These are phyloP conservation scores for Lactarius evosmus DNA, from an alignment of 768 basidiomycete genomes.

Conservation along the genomic window DNA sequence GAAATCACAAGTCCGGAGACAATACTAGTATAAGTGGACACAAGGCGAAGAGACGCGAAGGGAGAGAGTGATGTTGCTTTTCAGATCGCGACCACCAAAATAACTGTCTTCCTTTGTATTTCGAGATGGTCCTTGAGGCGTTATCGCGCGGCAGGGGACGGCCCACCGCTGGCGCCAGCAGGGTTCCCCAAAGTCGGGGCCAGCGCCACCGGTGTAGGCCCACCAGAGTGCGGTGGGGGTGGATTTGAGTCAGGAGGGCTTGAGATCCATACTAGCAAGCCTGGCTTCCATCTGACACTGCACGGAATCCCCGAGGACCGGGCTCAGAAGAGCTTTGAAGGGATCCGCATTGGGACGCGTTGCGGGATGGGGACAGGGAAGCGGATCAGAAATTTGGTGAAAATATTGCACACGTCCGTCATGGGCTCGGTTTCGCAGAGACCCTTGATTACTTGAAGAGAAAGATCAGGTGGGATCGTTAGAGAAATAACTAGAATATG, in stretches of 20 bases:
- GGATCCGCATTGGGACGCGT: constrained; percentile 97
- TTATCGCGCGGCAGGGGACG: no score
- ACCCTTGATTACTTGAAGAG: constrained; percentile 93
- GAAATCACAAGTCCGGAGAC: no score
- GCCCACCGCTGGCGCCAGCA: no score
- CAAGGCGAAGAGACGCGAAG: no score
- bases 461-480: constrained; percentile 1
- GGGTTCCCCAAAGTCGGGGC: no score
- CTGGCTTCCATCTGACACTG: constrained; percentile 97
- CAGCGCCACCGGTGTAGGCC: no score
- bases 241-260: constrained; percentile 84
- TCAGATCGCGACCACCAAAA: no score
- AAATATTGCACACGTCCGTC: constrained; percentile 97
- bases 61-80: no score
- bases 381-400: constrained; percentile 96
- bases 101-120: no score
- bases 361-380: constrained; percentile 99
- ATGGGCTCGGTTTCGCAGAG: constrained; percentile 99
- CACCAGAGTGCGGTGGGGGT: no score
- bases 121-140: no score
- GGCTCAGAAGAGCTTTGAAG: constrained; percentile 92
- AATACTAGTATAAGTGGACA: no score
- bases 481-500: neutral
- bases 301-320: constrained; percentile 89
- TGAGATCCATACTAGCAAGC: constrained; percentile 72